These are phyloP conservation scores for Hirsutella thompsonii DNA, from an alignment of 2,329 filamentous ascomycete species.

Conservation along the genomic window DNA sequence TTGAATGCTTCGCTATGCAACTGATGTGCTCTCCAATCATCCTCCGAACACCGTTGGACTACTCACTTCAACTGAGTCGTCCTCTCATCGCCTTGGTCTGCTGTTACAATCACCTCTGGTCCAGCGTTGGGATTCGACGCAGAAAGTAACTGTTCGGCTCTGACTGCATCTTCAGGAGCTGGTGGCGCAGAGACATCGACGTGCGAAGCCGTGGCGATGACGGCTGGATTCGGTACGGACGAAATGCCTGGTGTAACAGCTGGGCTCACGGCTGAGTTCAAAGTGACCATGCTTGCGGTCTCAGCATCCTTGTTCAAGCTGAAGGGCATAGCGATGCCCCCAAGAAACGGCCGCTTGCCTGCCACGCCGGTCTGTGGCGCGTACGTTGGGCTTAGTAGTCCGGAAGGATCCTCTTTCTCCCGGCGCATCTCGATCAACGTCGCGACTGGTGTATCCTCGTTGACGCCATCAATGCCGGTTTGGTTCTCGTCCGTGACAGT, in stretches of 20 bases:
- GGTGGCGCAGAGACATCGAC: slow-evolving; percentile 1
- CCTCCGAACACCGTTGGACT: neutral
- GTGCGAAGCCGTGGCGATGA: slow-evolving; percentile 13
- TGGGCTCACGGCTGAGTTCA: slow-evolving; percentile 30
- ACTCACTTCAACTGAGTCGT: slow-evolving; percentile 19
- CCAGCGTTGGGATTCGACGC: slow-evolving; percentile 18
- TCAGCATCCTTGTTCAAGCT: slow-evolving; percentile 50
- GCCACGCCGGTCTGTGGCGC: slow-evolving; percentile 35
- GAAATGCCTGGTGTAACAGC: slow-evolving; percentile 14
- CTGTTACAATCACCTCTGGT: slow-evolving; percentile 39
- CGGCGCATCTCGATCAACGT: slow-evolving; percentile 29
- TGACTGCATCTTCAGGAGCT: slow-evolving; percentile 1
- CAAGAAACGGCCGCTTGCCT: slow-evolving; percentile 52
- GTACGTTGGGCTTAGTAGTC: slow-evolving; percentile 29
- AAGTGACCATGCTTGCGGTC: slow-evolving; percentile 58
- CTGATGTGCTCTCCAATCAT: neutral
- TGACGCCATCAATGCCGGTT: slow-evolving; percentile 18
- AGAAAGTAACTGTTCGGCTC: slow-evolving; percentile 4
- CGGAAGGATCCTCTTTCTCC: slow-evolving; percentile 23
- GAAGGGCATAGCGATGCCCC: slow-evolving; percentile 62
- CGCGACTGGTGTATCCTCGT: slow-evolving; percentile 29
- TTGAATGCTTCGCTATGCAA: too few species aligned
- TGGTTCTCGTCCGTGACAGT: slow-evolving; percentile 40
- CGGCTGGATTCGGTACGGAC: slow-evolving; percentile 5
- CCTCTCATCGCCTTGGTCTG: slow-evolving; percentile 21